Evolutionary conservation across 2,329 filamentous ascomycete species (phyloP).

Genomic region (Reticulascus tulasneorum): DNA sequence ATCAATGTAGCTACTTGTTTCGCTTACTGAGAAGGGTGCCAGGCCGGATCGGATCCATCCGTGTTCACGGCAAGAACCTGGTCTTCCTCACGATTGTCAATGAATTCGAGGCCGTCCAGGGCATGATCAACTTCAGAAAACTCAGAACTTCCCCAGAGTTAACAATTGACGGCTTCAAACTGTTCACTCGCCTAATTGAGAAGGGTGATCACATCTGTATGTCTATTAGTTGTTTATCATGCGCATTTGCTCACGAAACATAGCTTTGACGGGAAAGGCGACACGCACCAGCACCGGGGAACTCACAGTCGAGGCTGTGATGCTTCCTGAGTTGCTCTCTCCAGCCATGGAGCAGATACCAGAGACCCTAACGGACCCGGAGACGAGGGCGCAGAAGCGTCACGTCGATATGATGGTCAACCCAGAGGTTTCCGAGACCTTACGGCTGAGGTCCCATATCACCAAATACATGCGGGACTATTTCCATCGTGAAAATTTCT

Average conservation of each 20-base stretch:
- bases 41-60: constrained; percentile 73
- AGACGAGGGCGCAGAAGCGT: constrained; percentile 70
- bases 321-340: constrained; percentile 68
- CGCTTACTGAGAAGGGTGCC: constrained; percentile 13
- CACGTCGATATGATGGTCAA: constrained; percentile 87
- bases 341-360: constrained; percentile 80
- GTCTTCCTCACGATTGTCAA: constrained; percentile 79
- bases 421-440: constrained; percentile 59
- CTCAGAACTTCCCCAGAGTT: constrained; percentile 26
- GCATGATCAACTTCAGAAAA: constrained; percentile 65
- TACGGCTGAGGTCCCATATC: constrained; percentile 71
- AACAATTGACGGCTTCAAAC: constrained; percentile 45
- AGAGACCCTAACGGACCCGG: constrained; percentile 62
- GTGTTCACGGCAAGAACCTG: constrained; percentile 70
- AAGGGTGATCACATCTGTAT: constrained; percentile 82
- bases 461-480: constrained; percentile 71
- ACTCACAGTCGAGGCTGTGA: constrained; percentile 65
- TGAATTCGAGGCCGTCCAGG: constrained; percentile 69
- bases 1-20: background rate
- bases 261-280: constrained; percentile 67
- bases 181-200: constrained; percentile 62
- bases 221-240: constrained; percentile 22
- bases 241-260: constrained; percentile 7
- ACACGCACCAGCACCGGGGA: constrained; percentile 69
- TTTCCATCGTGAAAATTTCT: constrained; percentile 67